Conservation (phyloP, 225 moss, liverwort and hornwort species). For the Antitrichia curtipendula region DNA sequence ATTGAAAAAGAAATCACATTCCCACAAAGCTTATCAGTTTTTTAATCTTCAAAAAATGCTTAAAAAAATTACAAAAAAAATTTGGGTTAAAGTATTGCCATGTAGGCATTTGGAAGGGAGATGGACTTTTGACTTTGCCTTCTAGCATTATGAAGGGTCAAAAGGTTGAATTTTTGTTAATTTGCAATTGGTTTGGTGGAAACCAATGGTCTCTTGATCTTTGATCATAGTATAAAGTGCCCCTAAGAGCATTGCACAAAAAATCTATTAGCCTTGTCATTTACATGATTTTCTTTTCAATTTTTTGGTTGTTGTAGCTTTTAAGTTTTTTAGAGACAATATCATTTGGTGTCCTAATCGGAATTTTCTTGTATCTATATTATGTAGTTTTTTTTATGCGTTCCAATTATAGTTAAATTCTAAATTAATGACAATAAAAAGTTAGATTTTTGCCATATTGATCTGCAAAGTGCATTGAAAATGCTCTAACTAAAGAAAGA, state of each 20-base stretch:
- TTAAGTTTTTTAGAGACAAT: too few species aligned
- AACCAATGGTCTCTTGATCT: fast-evolving
- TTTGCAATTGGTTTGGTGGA: background rate
- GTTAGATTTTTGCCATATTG: fast-evolving
- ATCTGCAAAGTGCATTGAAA: background rate
- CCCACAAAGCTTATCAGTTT: too few species aligned
- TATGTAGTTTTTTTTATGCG: background rate
- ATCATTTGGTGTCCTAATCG: too few species aligned
- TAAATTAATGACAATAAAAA: background rate
- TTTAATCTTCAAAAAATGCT: too few species aligned
- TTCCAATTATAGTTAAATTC: background rate
- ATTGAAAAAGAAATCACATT: too few species aligned
- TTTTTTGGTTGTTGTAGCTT: background rate
- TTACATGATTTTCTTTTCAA: fast-evolving
- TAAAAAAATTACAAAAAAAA: too few species aligned
- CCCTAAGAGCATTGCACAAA: background rate
- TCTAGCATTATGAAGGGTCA: fast-evolving
- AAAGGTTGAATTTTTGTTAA: fast-evolving
- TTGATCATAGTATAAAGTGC: background rate
- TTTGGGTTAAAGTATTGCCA: background rate
- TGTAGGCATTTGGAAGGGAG: fast-evolving
- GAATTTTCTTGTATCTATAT: fast-evolving
- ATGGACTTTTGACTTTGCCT: background rate
- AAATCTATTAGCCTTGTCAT: background rate
- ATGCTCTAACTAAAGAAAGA: background rate